Evolutionary conservation across 495 filamentous ascomycete genomes (phyloP).

Genomic region (Neurospora sublineolata): DNA sequence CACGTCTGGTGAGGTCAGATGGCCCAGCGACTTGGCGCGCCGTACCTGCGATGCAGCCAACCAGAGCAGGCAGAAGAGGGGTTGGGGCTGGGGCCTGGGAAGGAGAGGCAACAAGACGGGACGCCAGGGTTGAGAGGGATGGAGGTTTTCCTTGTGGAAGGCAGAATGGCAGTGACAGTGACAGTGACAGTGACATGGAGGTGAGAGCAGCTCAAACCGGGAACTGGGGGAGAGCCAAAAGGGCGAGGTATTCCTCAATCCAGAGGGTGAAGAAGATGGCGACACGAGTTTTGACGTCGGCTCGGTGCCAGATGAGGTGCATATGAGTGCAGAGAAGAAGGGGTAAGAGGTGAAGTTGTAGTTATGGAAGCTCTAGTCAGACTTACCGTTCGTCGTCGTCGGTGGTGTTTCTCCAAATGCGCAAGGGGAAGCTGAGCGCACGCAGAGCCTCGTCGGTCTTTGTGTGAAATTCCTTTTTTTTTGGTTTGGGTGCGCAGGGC

Average conservation of each 20-base stretch:
- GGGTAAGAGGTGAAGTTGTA: background rate
- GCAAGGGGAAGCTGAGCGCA: background rate
- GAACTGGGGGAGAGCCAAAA: background rate
- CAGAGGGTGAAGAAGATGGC: background rate
- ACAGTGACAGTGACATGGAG: background rate
- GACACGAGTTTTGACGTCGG: background rate
- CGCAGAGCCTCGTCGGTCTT: background rate
- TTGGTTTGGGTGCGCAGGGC: background rate
- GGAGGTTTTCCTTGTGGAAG: conserved; percentile 19
- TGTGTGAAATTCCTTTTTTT: background rate
- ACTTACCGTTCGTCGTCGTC: background rate
- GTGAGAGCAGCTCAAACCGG: conserved; percentile 1
- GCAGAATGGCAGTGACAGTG: background rate
- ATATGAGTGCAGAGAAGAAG: background rate
- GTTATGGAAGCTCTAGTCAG: background rate
- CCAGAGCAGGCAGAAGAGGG: conserved; percentile 19
- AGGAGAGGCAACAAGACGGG: conserved; percentile 14
- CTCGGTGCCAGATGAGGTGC: background rate
- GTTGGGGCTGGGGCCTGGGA: conserved; percentile 10
- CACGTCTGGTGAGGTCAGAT: conserved; percentile 28
- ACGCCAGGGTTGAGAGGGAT: conserved; percentile 1
- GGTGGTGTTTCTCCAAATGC: background rate
- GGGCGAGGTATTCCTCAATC: background rate
- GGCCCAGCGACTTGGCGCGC: conserved; percentile 21
- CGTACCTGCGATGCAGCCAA: conserved; percentile 21